These are phyloP conservation scores for Fusarium tupiense DNA, from an alignment of 2,329 filamentous ascomycete species.

Conservation along the genomic window DNA sequence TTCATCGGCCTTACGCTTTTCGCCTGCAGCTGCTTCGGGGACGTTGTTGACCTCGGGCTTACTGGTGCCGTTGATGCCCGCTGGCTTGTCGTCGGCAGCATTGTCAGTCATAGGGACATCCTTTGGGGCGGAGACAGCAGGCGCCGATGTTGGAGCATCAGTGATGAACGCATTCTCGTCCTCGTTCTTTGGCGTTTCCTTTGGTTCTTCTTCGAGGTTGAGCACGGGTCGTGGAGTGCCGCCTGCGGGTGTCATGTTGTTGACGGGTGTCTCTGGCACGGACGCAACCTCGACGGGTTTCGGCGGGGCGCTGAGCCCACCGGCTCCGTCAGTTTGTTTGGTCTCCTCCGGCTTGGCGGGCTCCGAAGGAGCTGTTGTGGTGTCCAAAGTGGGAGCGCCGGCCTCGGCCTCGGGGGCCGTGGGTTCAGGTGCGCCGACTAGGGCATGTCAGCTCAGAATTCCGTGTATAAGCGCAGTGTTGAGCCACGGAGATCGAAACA, in stretches of 20 bases:
- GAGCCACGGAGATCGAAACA: neutral
- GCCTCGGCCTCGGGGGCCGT: slow-evolving; percentile 44
- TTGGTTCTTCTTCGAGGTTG: slow-evolving; percentile 45
- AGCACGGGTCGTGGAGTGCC: slow-evolving; percentile 50
- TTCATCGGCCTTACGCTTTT: slow-evolving; percentile 55
- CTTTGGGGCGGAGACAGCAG: slow-evolving; percentile 34
- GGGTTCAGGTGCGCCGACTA: slow-evolving; percentile 46
- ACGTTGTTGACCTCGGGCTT: slow-evolving; percentile 32
- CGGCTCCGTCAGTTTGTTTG: slow-evolving; percentile 25
- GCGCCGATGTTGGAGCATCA: slow-evolving; percentile 36
- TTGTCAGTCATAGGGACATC: slow-evolving; percentile 30
- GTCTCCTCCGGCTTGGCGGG: slow-evolving; percentile 35
- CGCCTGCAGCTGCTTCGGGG: slow-evolving; percentile 36
- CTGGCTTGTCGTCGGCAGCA: slow-evolving; percentile 16
- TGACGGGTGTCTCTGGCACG: slow-evolving; percentile 50
- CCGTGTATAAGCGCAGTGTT: neutral
- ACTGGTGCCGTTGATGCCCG: slow-evolving; percentile 31
- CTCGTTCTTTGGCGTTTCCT: slow-evolving; percentile 39
- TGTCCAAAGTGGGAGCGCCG: slow-evolving; percentile 42
- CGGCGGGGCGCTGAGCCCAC: slow-evolving; percentile 35
- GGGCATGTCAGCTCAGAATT: slow-evolving; percentile 23
- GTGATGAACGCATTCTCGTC: slow-evolving; percentile 41
- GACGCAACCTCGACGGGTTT: slow-evolving; percentile 51
- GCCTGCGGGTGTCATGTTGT: slow-evolving; percentile 48
- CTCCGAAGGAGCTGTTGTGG: slow-evolving; percentile 36